Evolutionary conservation across 2,329 filamentous ascomycete species (phyloP).

Genomic region (Ceratocystis cubensis): DNA sequence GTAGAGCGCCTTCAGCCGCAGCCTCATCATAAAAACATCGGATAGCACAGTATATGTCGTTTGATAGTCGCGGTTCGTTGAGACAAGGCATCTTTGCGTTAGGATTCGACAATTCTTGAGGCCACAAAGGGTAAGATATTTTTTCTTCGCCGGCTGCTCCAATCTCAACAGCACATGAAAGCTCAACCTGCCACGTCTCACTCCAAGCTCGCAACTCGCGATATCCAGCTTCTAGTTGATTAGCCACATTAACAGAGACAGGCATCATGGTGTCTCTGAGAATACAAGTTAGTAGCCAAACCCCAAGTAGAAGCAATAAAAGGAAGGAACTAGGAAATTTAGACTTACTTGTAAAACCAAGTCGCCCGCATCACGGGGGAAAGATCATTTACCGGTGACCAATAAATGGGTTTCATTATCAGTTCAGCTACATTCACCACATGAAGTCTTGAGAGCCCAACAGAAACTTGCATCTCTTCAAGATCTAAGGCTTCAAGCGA

Average conservation of each 20-base stretch:
- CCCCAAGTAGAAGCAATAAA: neutral
- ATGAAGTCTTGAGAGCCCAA: constrained; percentile 82
- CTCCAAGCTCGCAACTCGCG: constrained; percentile 77
- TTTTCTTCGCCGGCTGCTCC: constrained; percentile 86
- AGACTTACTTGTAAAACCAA: constrained; percentile 73
- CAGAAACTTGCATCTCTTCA: constrained; percentile 48
- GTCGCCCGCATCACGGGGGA: constrained; percentile 72
- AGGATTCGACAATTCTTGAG: constrained; percentile 29
- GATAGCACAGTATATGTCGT: constrained; percentile 47
- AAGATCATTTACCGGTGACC: constrained; percentile 85
- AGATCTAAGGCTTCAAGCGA: neutral
- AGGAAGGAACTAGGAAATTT: neutral
- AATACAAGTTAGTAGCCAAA: neutral
- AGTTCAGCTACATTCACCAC: constrained; percentile 71
- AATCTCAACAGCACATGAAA: constrained; percentile 80
- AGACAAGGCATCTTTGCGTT: constrained; percentile 20
- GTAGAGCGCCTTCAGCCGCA: constrained; percentile 38
- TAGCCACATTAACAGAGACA: constrained; percentile 72
- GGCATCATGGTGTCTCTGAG: constrained; percentile 73
- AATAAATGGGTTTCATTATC: constrained; percentile 94
- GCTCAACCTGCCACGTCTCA: constrained; percentile 82
- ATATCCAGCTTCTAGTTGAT: constrained; percentile 86
- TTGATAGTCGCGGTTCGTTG: constrained; percentile 35
- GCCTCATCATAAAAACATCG: constrained; percentile 48
- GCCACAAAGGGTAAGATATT: constrained; percentile 73